phyloP scores from a whole-genome alignment of 148 eudicot genomes.

The Cornus kousa region DNA sequence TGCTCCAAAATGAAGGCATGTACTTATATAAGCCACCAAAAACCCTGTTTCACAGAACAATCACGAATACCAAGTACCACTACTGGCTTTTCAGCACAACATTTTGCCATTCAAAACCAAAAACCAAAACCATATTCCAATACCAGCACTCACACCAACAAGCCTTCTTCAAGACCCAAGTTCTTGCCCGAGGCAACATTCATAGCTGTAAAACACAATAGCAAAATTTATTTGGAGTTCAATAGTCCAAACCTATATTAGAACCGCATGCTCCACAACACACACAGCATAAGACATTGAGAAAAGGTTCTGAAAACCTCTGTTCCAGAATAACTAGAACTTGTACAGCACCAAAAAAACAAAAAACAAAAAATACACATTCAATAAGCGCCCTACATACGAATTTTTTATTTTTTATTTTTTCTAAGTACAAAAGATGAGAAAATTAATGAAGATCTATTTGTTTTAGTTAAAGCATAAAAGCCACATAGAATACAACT shows the following conservation, averaged over 20 bases:
- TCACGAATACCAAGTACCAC: not conserved
- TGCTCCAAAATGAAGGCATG: conserved; percentile 1
- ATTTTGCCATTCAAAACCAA: conserved; percentile 33
- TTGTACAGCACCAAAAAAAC: not conserved
- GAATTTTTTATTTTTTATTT: too few species aligned
- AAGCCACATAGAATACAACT: not conserved
- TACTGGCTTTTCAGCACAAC: not conserved
- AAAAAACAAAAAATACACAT: not conserved
- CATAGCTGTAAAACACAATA: conserved; percentile 79
- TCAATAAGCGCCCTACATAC: not conserved
- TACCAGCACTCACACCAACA: conserved; percentile 40
- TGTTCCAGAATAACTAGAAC: not conserved
- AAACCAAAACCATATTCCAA: conserved; percentile 42
- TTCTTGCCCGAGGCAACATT: conserved; percentile 78
- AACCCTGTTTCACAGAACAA: not conserved
- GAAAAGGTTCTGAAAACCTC: not conserved
- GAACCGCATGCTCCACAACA: conserved; percentile 15
- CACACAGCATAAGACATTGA: conserved; percentile 13
- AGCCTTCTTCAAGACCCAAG: conserved; percentile 78
- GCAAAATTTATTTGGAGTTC: conserved; percentile 41
- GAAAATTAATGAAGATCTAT: not conserved
- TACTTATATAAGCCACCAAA: conserved; percentile 1
- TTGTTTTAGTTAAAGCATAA: not conserved
- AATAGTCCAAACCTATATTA: conserved; percentile 22
- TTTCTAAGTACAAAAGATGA: not conserved